Conservation (phyloP, 805 yeast genomes). For the Clavispora fructus region DNA sequence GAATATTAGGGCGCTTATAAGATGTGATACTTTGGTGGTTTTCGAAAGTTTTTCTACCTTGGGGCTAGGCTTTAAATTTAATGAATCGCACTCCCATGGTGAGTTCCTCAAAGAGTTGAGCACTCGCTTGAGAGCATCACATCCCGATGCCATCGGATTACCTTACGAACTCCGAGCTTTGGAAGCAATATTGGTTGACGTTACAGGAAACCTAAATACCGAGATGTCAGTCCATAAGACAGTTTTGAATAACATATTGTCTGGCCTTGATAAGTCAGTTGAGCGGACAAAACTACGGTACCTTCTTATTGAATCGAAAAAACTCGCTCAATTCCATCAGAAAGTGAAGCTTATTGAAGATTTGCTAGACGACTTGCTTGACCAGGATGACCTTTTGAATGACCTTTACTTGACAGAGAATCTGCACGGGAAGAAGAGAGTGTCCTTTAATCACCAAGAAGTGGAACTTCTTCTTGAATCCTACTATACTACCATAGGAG, state of each 20-base stretch:
- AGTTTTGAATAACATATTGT: conserved; percentile 65
- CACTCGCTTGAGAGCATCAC: conserved; percentile 28
- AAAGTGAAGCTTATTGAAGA: conserved; percentile 80
- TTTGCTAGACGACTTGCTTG: conserved; percentile 77
- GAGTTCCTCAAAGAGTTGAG: conserved; percentile 41
- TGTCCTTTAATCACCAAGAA: conserved; percentile 70
- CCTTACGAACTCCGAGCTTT: conserved; percentile 90
- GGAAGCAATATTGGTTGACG: conserved; percentile 80
- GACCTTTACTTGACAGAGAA: conserved; percentile 73
- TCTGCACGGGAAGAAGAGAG: conserved; percentile 38
- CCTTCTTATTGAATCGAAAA: conserved; percentile 77
- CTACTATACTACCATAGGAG: conserved; percentile 86
- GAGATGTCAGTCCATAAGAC: conserved; percentile 84
- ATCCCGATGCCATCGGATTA: conserved; percentile 28
- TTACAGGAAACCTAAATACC: conserved; percentile 68
- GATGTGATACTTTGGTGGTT: conserved; percentile 47
- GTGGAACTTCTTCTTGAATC: conserved; percentile 87
- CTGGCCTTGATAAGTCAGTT: conserved; percentile 75
- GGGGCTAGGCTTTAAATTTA: conserved; percentile 32
- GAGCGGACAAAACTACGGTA: conserved; percentile 75
- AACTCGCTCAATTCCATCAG: conserved; percentile 75
- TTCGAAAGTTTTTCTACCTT: conserved; percentile 26
- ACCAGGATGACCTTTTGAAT: conserved; percentile 82
- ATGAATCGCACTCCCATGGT: conserved; percentile 41
- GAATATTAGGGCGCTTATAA: conserved; percentile 48